Evolutionary conservation across 176 grass and related monocot species (phyloP).

Genomic region (Hordeum marinum): DNA sequence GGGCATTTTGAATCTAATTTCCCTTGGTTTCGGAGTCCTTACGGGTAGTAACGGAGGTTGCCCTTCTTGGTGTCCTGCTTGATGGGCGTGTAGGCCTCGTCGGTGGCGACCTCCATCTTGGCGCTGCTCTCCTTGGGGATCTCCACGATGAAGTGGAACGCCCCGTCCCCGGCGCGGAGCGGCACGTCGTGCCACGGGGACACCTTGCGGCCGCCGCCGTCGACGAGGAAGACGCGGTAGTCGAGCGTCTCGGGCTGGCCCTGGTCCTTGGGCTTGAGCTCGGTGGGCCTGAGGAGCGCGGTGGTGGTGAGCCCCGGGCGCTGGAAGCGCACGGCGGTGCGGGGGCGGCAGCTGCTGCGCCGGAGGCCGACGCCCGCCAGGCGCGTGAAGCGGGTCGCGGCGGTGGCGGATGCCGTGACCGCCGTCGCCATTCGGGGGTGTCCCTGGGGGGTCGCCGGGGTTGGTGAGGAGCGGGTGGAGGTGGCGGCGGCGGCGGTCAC

Average conservation of each 20-base stretch:
- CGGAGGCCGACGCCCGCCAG: conserved; percentile 21
- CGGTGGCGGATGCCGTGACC: conserved; percentile 55
- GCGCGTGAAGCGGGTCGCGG: conserved; percentile 46
- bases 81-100: conserved; percentile 87
- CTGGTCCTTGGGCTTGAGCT: conserved; percentile 56
- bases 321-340: conserved; percentile 36
- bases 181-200: conserved; percentile 98
- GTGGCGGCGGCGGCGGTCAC: conserved; percentile 23
- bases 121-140: conserved; percentile 97
- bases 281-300: conserved; percentile 38
- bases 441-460: not conserved
- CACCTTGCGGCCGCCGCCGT: conserved; percentile 54
- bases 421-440: conserved; percentile 50
- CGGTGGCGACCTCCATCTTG: conserved; percentile 99
- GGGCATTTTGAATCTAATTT: not conserved
- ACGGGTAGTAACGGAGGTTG: conserved; percentile 98
- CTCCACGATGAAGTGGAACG: conserved; percentile 94
- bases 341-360: conserved; percentile 3
- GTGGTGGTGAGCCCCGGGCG: conserved; percentile 44
- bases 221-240: conserved; percentile 92
- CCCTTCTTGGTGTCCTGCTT: conserved; percentile 99
- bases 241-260: conserved; percentile 80
- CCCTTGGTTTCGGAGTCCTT: conserved; percentile 11
- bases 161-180: conserved; percentile 71
- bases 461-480: not conserved